Percentiles rank a stretch among this genome's conserved stretches.
phyloP scores from a whole-genome alignment of 805 yeast genomes.

The Metschnikowia bowlesiae region DNA sequence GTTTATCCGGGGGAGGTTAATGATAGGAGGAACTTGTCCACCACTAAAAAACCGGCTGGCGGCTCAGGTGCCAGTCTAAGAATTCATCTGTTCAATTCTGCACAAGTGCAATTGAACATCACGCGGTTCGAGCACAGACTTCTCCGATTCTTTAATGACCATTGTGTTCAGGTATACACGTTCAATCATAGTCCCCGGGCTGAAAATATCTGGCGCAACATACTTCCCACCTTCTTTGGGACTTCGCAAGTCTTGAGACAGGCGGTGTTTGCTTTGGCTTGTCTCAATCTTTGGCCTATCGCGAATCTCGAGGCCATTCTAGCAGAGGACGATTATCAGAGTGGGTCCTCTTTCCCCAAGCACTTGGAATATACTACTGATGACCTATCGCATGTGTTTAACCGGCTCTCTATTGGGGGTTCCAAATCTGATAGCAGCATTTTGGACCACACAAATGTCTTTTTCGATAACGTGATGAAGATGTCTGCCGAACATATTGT shows the following conservation, averaged over 20 bases:
- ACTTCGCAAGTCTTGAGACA: constrained; percentile 24
- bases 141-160: constrained; percentile 24
- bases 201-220: constrained; percentile 22
- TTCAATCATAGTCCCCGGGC: constrained; percentile 19
- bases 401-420: constrained; percentile 4
- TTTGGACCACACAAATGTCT: constrained; percentile 21
- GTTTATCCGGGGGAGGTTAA: constrained; percentile 15
- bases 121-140: constrained; percentile 23
- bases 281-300: constrained; percentile 24
- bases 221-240: constrained; percentile 25
- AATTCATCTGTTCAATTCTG: constrained; percentile 11
- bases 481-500: constrained; percentile 9
- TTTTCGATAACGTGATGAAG: constrained; percentile 14
- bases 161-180: constrained; percentile 26
- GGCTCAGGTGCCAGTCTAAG: background rate
- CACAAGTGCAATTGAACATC: constrained; percentile 19
- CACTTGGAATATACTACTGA: background rate
- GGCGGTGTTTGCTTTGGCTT: constrained; percentile 22
- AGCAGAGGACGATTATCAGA: constrained; percentile 5
- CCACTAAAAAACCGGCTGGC: no score
- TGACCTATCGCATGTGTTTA: constrained; percentile 10
- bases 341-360: background rate
- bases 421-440: constrained; percentile 14
- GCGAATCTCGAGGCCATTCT: constrained; percentile 14
- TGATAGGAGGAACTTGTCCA: background rate